A percentile compares a stretch with the other conserved stretches of the same genome.
These are phyloP conservation scores for Phaseolus coccineus DNA, from an alignment of 331 rosid genomes.

Conservation along the genomic window DNA sequence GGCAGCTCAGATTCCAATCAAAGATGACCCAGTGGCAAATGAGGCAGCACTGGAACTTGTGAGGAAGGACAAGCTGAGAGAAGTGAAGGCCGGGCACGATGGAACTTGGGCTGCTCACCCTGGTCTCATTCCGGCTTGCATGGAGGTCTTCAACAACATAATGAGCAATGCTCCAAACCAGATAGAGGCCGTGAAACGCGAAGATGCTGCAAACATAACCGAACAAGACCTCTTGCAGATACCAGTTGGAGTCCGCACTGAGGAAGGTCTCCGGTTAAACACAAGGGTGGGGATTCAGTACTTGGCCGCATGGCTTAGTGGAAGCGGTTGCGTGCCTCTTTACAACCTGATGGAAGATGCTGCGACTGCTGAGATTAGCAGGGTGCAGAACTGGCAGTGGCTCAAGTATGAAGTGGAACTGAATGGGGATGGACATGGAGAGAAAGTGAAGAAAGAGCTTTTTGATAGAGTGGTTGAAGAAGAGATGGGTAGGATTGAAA, in stretches of 20 bases:
- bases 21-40: constrained; percentile 73
- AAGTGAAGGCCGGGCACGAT: constrained; percentile 90
- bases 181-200: constrained; percentile 58
- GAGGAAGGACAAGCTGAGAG: constrained; percentile 87
- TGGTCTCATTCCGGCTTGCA: constrained; percentile 73
- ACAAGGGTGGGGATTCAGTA: constrained; percentile 92
- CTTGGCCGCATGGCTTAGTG: constrained; percentile 89
- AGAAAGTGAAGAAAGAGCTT: constrained; percentile 67
- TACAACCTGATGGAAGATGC: constrained; percentile 99
- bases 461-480: constrained; percentile 89
- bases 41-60: constrained; percentile 83
- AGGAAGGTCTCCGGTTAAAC: constrained; percentile 83
- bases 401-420: constrained; percentile 79
- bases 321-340: constrained; percentile 86
- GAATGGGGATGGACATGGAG: constrained; percentile 79
- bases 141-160: constrained; percentile 72
- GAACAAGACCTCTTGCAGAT: constrained; percentile 78
- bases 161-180: constrained; percentile 68
- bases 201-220: constrained; percentile 63
- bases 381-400: constrained; percentile 99
- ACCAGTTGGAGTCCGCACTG: constrained; percentile 71
- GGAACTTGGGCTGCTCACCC: constrained; percentile 99
- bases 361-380: constrained; percentile 96
- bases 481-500: constrained; percentile 82
- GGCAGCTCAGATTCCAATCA: constrained; percentile 93